A percentile compares a stretch with the other conserved stretches of the same genome.
Conservation (phyloP, 2,329 filamentous ascomycete species). For the Endocalyx cinctus region DNA sequence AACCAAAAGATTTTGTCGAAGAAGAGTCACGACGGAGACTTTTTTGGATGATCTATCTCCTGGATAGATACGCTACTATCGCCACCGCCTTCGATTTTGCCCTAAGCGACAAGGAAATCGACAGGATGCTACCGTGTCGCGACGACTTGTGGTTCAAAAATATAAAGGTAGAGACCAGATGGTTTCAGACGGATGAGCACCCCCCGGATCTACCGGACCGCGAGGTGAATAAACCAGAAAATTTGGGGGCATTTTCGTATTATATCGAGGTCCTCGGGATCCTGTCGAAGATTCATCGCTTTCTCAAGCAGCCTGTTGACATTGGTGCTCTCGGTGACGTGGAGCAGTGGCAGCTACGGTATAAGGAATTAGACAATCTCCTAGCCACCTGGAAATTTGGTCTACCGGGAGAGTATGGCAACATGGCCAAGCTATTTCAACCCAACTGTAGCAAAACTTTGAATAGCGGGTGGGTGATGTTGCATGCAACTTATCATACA, state of each 20-base stretch:
- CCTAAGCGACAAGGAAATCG: conserved; percentile 83
- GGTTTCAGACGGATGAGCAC: conserved; percentile 60
- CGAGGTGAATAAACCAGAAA: conserved; percentile 66
- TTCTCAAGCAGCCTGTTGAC: conserved; percentile 83
- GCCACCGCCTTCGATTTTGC: conserved; percentile 91
- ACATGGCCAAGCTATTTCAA: conserved; percentile 74
- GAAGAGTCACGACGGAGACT: conserved; percentile 80
- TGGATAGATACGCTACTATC: conserved; percentile 87
- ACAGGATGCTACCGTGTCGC: conserved; percentile 78
- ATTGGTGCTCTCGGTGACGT: conserved; percentile 81
- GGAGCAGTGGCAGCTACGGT: conserved; percentile 82
- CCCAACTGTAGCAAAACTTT: conserved; percentile 63
- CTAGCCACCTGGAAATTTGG: conserved; percentile 80
- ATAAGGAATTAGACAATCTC: conserved; percentile 77
- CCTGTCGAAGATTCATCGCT: conserved; percentile 80
- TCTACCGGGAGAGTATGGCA: conserved; percentile 77
- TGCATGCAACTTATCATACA: conserved; percentile 86
- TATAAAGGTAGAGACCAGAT: conserved; percentile 75
- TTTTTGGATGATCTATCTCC: conserved; percentile 91
- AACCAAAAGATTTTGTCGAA: conserved; percentile 80
- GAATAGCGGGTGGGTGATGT: conserved; percentile 83
- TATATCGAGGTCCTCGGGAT: conserved; percentile 89
- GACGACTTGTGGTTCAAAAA: conserved; percentile 85
- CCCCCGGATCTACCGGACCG: conserved; percentile 49
- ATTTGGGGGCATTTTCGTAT: conserved; percentile 82